Evolutionary conservation across 2,329 filamentous ascomycete genomes (phyloP).

Genomic region (Fusarium pseudograminearum): DNA sequence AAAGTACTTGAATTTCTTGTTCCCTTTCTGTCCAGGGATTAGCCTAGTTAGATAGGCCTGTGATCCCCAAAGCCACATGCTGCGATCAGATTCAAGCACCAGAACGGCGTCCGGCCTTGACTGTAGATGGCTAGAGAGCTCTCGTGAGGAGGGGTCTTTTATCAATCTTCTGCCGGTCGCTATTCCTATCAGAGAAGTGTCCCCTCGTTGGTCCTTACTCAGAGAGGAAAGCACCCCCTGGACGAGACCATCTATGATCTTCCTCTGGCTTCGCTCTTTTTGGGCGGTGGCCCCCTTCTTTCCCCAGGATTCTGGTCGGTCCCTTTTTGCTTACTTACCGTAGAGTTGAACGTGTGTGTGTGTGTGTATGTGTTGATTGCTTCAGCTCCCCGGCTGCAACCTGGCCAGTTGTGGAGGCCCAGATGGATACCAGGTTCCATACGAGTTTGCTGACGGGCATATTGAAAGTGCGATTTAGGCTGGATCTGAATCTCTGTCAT

Average conservation of each 20-base stretch:
- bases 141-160: slow-evolving; percentile 31
- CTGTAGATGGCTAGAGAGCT: slow-evolving; percentile 38
- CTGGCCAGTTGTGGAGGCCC: slow-evolving; percentile 23
- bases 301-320: slow-evolving; percentile 31
- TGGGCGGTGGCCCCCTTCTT: slow-evolving; percentile 31
- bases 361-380: slow-evolving; percentile 4
- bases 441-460: slow-evolving; percentile 14
- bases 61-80: slow-evolving; percentile 47
- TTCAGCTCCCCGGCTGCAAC: slow-evolving; percentile 33
- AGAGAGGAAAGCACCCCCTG: slow-evolving; percentile 30
- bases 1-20: slow-evolving; percentile 10
- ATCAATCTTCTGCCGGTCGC: slow-evolving; percentile 42
- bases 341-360: neutral
- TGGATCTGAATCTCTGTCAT: slow-evolving; percentile 22
- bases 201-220: slow-evolving; percentile 21
- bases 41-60: slow-evolving; percentile 42
- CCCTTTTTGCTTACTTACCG: neutral
- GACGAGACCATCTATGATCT: slow-evolving; percentile 33
- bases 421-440: slow-evolving; percentile 2
- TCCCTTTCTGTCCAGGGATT: slow-evolving; percentile 29
- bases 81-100: slow-evolving; percentile 47
- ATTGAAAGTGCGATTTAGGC: slow-evolving; percentile 14
- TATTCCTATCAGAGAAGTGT: slow-evolving; percentile 41
- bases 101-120: slow-evolving; percentile 20
- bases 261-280: slow-evolving; percentile 38